phyloP scores from a whole-genome alignment of 2,329 filamentous ascomycete genomes.

The Scedosporium apiospermum region DNA sequence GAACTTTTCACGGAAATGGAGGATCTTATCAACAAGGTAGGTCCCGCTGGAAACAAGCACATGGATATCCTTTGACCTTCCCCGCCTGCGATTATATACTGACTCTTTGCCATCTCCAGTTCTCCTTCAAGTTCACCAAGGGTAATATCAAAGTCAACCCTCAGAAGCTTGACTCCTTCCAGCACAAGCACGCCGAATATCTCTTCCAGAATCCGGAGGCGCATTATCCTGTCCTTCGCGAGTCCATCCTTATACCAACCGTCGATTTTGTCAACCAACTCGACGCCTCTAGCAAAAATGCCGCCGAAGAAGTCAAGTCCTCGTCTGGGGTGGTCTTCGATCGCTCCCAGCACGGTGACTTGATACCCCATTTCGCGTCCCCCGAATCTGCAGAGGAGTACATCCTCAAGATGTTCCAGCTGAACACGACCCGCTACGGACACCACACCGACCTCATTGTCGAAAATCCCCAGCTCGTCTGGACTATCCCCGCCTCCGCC shows the following conservation, averaged over 20 bases:
- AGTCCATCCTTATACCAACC: neutral
- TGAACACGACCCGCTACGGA: constrained; percentile 8
- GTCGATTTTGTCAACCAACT: neutral
- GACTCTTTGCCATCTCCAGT: constrained; percentile 35
- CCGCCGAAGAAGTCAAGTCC: neutral
- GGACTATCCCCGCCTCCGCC: constrained; percentile 21
- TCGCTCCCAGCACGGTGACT: neutral
- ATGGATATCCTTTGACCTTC: neutral
- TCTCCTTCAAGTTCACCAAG: constrained; percentile 80
- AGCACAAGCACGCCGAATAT: constrained; percentile 50
- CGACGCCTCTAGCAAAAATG: neutral
- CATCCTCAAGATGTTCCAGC: constrained; percentile 7
- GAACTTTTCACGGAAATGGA: constrained; percentile 62
- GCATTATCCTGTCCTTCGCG: neutral
- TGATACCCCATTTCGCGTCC: neutral
- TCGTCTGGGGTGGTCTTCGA: neutral
- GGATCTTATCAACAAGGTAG: constrained; percentile 60
- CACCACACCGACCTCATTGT: constrained; percentile 14
- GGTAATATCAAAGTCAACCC: constrained; percentile 78
- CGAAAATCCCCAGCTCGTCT: constrained; percentile 27
- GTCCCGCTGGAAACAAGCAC: constrained; percentile 13
- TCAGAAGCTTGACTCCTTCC: constrained; percentile 72
- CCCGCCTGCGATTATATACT: neutral
- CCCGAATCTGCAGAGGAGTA: constrained; percentile 2
- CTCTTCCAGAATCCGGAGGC: constrained; percentile 15